Base-by-base conservation (phyloP, 2,329 filamentous ascomycete species). In the Parastagonospora nodorum region DNA sequence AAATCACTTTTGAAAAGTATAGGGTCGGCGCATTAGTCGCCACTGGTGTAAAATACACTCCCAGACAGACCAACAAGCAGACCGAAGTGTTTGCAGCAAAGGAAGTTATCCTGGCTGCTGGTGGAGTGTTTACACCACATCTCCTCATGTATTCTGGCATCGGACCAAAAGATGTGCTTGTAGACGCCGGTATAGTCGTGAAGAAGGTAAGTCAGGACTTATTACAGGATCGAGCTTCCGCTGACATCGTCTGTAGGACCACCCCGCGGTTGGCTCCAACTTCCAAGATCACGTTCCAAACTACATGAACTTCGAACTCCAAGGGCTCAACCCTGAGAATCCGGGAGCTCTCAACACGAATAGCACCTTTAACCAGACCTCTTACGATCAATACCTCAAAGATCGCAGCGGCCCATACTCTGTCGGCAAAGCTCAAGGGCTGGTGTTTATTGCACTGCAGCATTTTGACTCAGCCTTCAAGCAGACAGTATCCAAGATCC, bases 101-200 rank as follows among this genome's bases (percentile, higher is more conserved):
- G 32, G 84, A 87, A 57, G 77, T 87, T 6, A 78, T 87, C 27
- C 62, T 88, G 1, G 82, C 82, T 1, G 85, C 85, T 1, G 78
- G 75, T 16, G 38, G 55, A 6, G 72, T 87, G n/a, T 76, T 83
- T 52, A 84, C 83, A 0, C 84, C 85, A 0, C 81, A 85, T 61
- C 66, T 88, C 2, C 74, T 88, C 2, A 84, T 87, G 58, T 71
- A 85, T 1, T 85, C 82, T 0, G 84, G 84, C 0, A 77, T 88
- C 28, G 85, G 85, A 4, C 7, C 55, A 1, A 43, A 45, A 19
- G 47, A 50, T 4, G 19, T 51, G 2, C 43, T 59, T 9, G 33
- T 35, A 5, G 41, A 46, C n/a, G 42, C 49, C n/a, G 40, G 39
- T 0, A 61, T 64, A 8, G 4, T 16, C 0, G 33, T 52, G 2